These are phyloP conservation scores for Halenospora varia DNA, from an alignment of 495 filamentous ascomycete genomes.

Conservation along the genomic window DNA sequence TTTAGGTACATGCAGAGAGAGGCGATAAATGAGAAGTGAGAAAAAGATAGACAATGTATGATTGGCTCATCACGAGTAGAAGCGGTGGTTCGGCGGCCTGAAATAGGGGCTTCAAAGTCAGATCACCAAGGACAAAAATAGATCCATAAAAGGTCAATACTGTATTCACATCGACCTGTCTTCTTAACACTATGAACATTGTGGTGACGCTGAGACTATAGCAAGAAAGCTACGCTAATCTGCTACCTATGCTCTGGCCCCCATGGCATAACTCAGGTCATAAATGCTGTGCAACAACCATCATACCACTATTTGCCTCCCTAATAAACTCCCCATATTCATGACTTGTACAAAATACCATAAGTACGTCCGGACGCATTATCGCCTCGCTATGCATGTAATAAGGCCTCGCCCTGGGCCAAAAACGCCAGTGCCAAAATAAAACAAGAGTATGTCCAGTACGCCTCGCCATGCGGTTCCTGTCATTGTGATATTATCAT, in stretches of 20 bases:
- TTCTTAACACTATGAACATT: too few relatives aligned
- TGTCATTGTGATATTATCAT: neutral
- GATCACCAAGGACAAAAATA: neutral
- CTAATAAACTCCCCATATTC: neutral
- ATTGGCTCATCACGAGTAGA: too few relatives aligned
- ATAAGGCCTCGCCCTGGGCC: neutral
- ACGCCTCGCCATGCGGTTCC: neutral
- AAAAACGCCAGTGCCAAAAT: conserved; percentile 10
- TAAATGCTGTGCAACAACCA: neutral
- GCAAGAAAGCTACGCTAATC: too few relatives aligned
- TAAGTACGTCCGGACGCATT: neutral
- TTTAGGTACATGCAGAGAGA: conserved; percentile 10
- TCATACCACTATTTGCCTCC: neutral
- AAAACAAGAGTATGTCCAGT: neutral
- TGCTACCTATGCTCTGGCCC: too few relatives aligned
- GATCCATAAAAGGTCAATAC: too few relatives aligned
- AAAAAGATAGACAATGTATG: too few relatives aligned
- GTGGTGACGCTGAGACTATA: neutral
- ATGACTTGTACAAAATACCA: neutral
- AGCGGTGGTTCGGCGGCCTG: too few relatives aligned
- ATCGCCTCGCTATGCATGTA: conserved; percentile 21
- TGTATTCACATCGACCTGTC: too few relatives aligned
- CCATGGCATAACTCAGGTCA: neutral
- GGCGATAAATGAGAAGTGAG: conserved; percentile 1
- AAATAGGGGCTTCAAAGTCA: neutral